Evolutionary conservation across 2,329 filamentous ascomycete genomes (phyloP).

Genomic region (Colletotrichum eleusines): DNA sequence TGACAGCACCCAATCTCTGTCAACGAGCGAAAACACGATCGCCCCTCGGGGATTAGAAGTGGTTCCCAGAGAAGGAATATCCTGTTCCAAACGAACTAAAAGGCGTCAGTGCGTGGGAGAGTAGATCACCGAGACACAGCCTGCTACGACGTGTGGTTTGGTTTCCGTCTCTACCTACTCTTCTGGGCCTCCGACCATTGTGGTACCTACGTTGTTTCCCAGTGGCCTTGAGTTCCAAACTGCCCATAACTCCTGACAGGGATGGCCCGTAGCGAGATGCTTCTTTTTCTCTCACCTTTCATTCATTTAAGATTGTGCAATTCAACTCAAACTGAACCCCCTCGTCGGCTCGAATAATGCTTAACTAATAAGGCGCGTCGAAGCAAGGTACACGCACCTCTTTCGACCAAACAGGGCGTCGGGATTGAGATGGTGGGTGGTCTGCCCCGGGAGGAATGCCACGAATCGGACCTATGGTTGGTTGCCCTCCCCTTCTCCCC

Average conservation of each 20-base stretch:
- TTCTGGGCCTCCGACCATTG: not conserved
- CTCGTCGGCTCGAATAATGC: constrained; percentile 21
- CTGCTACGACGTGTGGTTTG: constrained; percentile 47
- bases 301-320: constrained; percentile 36
- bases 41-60: constrained; percentile 18
- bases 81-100: constrained; percentile 12
- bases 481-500: not conserved
- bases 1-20: constrained; percentile 23
- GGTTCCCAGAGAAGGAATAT: constrained; percentile 26
- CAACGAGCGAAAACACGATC: constrained; percentile 36
- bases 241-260: constrained; percentile 35
- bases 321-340: constrained; percentile 35
- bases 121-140: constrained; percentile 55
- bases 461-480: constrained; percentile 3
- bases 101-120: constrained; percentile 40
- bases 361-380: constrained; percentile 23
- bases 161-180: constrained; percentile 13
- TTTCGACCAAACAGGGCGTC: constrained; percentile 31
- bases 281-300: constrained; percentile 24
- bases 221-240: constrained; percentile 13
- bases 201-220: not conserved
- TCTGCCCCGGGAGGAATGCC: constrained; percentile 22
- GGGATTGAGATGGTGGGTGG: constrained; percentile 32
- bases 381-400: constrained; percentile 33
- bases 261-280: constrained; percentile 21